phyloP scores from a whole-genome alignment of 345 rosid species.

The Bruguiera sexangula region DNA sequence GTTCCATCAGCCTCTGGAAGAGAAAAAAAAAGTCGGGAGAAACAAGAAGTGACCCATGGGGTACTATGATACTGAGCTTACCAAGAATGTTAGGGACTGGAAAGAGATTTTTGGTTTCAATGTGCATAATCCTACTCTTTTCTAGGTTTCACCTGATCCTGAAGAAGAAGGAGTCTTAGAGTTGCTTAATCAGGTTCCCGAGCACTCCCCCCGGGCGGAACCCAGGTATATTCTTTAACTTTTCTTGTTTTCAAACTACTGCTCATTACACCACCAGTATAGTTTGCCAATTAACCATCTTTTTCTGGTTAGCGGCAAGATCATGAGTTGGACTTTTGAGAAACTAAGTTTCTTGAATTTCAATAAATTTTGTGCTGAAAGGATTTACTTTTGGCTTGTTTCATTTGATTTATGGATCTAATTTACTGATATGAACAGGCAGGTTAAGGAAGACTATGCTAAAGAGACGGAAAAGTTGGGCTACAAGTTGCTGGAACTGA shows the following conservation, averaged over 20 bases:
- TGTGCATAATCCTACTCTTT: slow-evolving; percentile 11
- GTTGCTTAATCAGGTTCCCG: slow-evolving; percentile 31
- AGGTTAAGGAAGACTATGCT: slow-evolving; percentile 42
- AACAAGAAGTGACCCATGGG: slow-evolving; percentile 20
- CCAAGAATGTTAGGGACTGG: slow-evolving; percentile 57
- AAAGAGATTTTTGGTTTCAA: slow-evolving; percentile 41
- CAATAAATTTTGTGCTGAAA: no score
- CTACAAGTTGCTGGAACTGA: slow-evolving; percentile 40
- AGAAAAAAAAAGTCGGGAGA: slow-evolving; percentile 38
- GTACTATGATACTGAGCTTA: slow-evolving; percentile 36
- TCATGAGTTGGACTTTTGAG: no score
- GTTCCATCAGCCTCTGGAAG: slow-evolving; percentile 32
- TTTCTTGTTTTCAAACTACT: no score
- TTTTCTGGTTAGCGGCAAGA: no score
- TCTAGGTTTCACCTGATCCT: slow-evolving; percentile 24
- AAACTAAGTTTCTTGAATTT: no score
- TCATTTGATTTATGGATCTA: no score
- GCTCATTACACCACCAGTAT: no score
- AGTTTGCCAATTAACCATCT: no score
- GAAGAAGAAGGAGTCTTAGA: slow-evolving; percentile 16
- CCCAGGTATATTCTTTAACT: slow-evolving; percentile 1
- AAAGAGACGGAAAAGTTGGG: slow-evolving; percentile 49
- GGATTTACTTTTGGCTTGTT: no score
- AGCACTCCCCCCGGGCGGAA: slow-evolving; percentile 17
- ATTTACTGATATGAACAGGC: slow-evolving; percentile 25